These are phyloP conservation scores for Metschnikowia matae DNA, from an alignment of 805 yeast species.

Conservation along the genomic window DNA sequence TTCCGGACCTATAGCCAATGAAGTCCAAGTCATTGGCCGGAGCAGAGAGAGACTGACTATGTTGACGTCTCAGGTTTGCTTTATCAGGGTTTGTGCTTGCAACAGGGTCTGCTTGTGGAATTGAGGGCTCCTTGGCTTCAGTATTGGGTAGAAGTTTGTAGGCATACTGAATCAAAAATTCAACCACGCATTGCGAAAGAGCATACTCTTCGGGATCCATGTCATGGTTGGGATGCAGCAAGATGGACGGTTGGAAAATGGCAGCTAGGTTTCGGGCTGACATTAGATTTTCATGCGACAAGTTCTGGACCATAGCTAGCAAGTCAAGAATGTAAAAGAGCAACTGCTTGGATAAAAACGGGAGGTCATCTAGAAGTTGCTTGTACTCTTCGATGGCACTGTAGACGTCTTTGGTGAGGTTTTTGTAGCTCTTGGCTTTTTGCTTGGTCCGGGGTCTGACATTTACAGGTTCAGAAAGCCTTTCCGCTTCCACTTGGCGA, in stretches of 20 bases:
- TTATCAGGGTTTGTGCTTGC: not conserved
- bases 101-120: constrained; percentile 12
- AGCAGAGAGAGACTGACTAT: constrained; percentile 33
- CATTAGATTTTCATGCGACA: constrained; percentile 79
- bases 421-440: constrained; percentile 49
- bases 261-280: constrained; percentile 91
- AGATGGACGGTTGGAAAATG: constrained; percentile 92
- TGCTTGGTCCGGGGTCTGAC: constrained; percentile 2
- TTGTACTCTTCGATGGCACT: constrained; percentile 72
- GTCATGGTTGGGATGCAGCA: constrained; percentile 90
- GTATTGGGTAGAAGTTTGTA: constrained; percentile 66
- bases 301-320: constrained; percentile 77
- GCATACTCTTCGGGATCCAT: constrained; percentile 91
- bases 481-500: not conserved
- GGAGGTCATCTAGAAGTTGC: constrained; percentile 60
- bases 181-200: constrained; percentile 78
- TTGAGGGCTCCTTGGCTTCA: constrained; percentile 11
- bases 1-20: constrained; percentile 30
- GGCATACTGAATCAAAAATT: constrained; percentile 83
- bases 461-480: not conserved
- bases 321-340: constrained; percentile 83
- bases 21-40: constrained; percentile 33
- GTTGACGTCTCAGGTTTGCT: constrained; percentile 21
- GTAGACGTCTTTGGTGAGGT: constrained; percentile 59
- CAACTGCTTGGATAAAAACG: constrained; percentile 75